A percentile compares a stretch with the other conserved stretches of the same genome.
phyloP scores from a whole-genome alignment of 108 stramenopile species.

The Cyclotella atomus region DNA sequence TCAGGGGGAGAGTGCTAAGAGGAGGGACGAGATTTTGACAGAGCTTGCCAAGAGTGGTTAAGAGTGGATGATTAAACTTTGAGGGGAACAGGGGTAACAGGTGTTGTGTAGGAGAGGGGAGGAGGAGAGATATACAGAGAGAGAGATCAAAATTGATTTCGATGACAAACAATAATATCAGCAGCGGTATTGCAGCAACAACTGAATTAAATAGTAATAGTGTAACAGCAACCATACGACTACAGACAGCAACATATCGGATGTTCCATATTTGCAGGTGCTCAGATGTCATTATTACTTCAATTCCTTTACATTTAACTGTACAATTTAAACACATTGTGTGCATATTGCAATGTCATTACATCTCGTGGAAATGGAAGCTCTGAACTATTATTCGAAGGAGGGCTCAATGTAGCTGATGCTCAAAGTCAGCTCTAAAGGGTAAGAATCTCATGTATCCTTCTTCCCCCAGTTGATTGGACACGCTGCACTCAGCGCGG shows the following conservation, averaged over 20 bases:
- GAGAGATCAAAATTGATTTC: not conserved
- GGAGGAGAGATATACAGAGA: not conserved
- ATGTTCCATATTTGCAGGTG: no score
- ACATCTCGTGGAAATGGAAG: no score
- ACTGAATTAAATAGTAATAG: not conserved
- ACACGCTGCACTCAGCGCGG: slow-evolving; percentile 4
- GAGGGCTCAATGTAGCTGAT: no score
- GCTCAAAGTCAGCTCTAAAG: no score
- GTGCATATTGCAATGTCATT: no score
- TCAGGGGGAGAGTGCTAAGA: slow-evolving; percentile 53
- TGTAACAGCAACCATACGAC: not conserved
- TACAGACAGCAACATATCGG: no score
- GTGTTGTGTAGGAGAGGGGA: not conserved
- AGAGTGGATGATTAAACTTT: not conserved
- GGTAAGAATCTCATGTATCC: no score
- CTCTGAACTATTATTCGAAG: no score
- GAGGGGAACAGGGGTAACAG: not conserved
- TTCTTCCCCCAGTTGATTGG: slow-evolving; percentile 31
- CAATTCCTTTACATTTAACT: no score
- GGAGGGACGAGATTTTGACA: slow-evolving; percentile 63
- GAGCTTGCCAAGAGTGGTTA: slow-evolving; percentile 49
- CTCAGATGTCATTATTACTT: no score
- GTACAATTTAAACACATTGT: no score
- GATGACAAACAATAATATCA: not conserved
- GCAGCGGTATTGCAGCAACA: not conserved